Evolutionary conservation across 306 rosid species (phyloP).

Genomic region (Cicer pinnatifidum): DNA sequence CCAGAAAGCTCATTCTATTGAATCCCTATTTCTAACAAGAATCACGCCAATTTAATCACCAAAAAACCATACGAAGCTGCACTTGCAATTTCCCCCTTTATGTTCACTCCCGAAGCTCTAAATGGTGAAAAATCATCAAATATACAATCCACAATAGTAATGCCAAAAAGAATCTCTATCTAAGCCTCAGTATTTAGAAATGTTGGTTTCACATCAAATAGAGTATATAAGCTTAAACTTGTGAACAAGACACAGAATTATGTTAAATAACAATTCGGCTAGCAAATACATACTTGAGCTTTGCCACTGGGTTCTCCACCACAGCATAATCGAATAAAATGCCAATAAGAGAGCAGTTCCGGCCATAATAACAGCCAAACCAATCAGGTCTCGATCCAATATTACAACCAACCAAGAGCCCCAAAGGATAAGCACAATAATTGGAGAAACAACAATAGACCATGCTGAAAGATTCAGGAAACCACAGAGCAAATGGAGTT

Average conservation of each 20-base stretch:
- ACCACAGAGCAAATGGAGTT: conserved; percentile 82
- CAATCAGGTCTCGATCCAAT: conserved; percentile 94
- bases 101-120: not conserved
- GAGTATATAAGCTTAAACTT: conserved; percentile 17
- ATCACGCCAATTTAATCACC: not conserved
- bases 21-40: conserved; percentile 21
- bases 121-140: not conserved
- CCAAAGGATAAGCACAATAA: conserved; percentile 81
- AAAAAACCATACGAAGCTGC: not conserved
- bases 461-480: conserved; percentile 87
- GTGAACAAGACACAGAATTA: conserved; percentile 9
- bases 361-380: conserved; percentile 98
- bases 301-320: conserved; percentile 99
- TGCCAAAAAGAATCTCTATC: conserved; percentile 16
- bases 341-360: conserved; percentile 97
- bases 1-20: not conserved
- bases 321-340: conserved; percentile 96
- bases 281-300: conserved; percentile 89
- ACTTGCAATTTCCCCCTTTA: not conserved
- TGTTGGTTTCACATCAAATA: conserved; percentile 27
- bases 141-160: conserved; percentile 26
- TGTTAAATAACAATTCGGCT: conserved; percentile 29
- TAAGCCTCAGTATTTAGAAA: conserved; percentile 19
- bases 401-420: conserved; percentile 92
- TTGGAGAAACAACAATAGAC: conserved; percentile 86